phyloP scores from a whole-genome alignment of 2,329 filamentous ascomycete genomes.

The Fusarium solani-melongenae region DNA sequence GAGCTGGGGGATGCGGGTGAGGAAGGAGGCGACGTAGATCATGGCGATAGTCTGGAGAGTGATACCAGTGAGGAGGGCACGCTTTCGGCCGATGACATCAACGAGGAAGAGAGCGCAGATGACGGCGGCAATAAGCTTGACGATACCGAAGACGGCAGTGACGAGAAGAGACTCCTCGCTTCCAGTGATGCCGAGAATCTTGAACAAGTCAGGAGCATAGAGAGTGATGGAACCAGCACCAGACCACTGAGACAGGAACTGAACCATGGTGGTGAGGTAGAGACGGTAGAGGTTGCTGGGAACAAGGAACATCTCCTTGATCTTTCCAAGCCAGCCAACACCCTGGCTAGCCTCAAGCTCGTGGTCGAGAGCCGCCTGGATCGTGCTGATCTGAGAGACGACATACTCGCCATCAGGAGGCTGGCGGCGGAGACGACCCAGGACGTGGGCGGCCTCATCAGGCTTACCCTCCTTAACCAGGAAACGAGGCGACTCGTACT shows the following conservation, averaged over 20 bases:
- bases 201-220: slow-evolving; percentile 80
- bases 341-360: slow-evolving; percentile 79
- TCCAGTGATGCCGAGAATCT: slow-evolving; percentile 75
- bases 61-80: slow-evolving; percentile 70
- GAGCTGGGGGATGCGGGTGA: slow-evolving; percentile 70
- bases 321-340: slow-evolving; percentile 69
- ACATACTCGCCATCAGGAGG: slow-evolving; percentile 70
- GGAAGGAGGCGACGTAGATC: slow-evolving; percentile 71
- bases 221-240: slow-evolving; percentile 80
- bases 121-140: slow-evolving; percentile 76
- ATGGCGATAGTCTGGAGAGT: slow-evolving; percentile 69
- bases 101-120: slow-evolving; percentile 82
- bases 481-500: slow-evolving; percentile 77
- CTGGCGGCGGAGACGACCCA: slow-evolving; percentile 70
- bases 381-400: slow-evolving; percentile 69
- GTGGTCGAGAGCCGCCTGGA: slow-evolving; percentile 73
- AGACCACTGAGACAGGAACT: slow-evolving; percentile 79
- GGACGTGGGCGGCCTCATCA: slow-evolving; percentile 66
- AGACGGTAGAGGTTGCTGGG: slow-evolving; percentile 79
- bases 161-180: slow-evolving; percentile 76
- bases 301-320: slow-evolving; percentile 76
- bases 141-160: slow-evolving; percentile 79
- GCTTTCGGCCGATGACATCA: slow-evolving; percentile 81
- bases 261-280: slow-evolving; percentile 74
- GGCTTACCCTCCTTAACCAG: slow-evolving; percentile 72